These are phyloP conservation scores for Ramaria sp. DNA, from an alignment of 768 basidiomycete genomes.

Conservation along the genomic window DNA sequence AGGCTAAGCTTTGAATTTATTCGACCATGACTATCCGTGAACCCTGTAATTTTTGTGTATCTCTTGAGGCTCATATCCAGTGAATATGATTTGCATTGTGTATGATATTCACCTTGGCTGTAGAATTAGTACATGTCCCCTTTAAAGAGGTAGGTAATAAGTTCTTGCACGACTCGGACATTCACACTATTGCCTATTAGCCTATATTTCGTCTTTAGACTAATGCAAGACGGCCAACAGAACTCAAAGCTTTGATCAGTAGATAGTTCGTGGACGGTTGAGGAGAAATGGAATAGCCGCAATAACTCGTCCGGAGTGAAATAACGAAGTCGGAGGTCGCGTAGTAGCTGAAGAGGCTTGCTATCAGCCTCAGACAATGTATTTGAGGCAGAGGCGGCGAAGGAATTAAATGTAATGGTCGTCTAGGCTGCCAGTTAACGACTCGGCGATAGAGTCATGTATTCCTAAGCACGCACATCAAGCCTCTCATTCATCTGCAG, in stretches of 20 bases:
- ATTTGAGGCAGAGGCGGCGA: constrained; percentile 12
- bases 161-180: constrained; percentile 53
- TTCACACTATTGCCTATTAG: constrained; percentile 81
- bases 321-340: constrained; percentile 56
- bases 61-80: neutral
- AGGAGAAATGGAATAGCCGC: constrained; percentile 51
- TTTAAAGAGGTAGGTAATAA: constrained; percentile 49
- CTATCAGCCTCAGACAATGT: constrained; percentile 17
- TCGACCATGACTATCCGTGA: neutral
- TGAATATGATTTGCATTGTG: neutral
- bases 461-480: constrained; percentile 35
- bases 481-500: constrained; percentile 59
- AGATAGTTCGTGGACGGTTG: constrained; percentile 10
- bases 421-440: constrained; percentile 34
- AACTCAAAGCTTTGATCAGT: constrained; percentile 23
- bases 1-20: constrained; percentile 29
- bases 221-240: constrained; percentile 51
- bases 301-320: constrained; percentile 67
- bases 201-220: constrained; percentile 61
- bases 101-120: neutral
- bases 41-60: neutral
- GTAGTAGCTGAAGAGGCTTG: constrained; percentile 43
- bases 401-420: constrained; percentile 37
- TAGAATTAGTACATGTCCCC: constrained; percentile 4
- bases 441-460: neutral